phyloP scores from a whole-genome alignment of 805 yeast species.

The Pichia heedii region DNA sequence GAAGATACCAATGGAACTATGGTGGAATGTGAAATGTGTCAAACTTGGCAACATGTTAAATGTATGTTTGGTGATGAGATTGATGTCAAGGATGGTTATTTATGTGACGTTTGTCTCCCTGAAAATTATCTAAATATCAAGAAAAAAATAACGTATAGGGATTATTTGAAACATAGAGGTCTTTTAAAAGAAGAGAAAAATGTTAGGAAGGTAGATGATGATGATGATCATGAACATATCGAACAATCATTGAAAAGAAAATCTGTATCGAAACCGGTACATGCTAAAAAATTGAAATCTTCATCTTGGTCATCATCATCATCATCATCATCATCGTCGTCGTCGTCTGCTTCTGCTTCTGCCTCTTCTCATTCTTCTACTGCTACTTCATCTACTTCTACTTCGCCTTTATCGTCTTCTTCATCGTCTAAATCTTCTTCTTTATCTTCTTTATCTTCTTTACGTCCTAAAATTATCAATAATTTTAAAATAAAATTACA shows the following conservation, averaged over 20 bases:
- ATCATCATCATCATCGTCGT: no score
- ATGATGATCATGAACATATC: conserved; percentile 1
- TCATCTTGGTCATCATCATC: no score
- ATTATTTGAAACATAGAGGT: conserved; percentile 16
- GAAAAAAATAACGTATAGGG: conserved; percentile 24
- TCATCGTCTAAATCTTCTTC: no score
- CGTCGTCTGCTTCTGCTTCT: no score
- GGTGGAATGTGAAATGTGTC: conserved; percentile 52
- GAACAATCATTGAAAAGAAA: not conserved
- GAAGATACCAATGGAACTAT: conserved; percentile 36
- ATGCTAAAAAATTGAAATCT: no score
- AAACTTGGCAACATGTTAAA: conserved; percentile 63
- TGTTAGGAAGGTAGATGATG: not conserved
- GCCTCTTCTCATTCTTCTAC: not conserved
- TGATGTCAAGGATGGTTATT: conserved; percentile 38
- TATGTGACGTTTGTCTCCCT: conserved; percentile 48
- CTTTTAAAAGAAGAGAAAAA: conserved; percentile 7
- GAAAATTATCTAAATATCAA: conserved; percentile 27
- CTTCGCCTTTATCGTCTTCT: no score
- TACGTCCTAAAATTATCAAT: conserved; percentile 1
- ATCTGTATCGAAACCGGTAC: not conserved
- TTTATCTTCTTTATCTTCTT: not conserved
- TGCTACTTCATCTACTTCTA: no score
- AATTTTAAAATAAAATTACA: conserved; percentile 33
- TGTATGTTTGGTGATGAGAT: conserved; percentile 44